Conservation (phyloP, 805 yeast genomes). For the Hanseniaspora jakobsenii region DNA sequence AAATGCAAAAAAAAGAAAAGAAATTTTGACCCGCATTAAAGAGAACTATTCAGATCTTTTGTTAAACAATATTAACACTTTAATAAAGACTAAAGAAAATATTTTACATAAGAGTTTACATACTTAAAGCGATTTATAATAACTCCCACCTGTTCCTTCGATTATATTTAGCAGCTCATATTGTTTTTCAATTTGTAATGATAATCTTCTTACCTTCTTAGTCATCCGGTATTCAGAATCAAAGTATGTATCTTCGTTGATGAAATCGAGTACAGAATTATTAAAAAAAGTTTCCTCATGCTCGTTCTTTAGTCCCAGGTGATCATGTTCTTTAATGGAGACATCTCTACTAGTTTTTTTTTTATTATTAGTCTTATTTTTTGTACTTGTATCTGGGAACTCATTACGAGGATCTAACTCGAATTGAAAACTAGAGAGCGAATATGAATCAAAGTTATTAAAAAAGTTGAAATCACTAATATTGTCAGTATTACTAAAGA, state of each 20-base stretch:
- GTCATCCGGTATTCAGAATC: not conserved
- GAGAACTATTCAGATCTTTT: not conserved
- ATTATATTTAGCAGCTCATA: conserved; percentile 2
- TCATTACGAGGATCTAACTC: too few relatives aligned
- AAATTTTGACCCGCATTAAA: not conserved
- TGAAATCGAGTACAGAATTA: conserved; percentile 1
- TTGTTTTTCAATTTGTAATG: not conserved
- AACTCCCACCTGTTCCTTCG: not conserved
- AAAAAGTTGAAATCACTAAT: too few relatives aligned
- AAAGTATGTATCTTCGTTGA: not conserved
- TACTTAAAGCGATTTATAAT: not conserved
- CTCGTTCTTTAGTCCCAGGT: too few relatives aligned
- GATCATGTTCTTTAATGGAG: too few relatives aligned
- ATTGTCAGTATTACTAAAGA: too few relatives aligned
- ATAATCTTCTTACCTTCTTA: not conserved
- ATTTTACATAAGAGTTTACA: not conserved
- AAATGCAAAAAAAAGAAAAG: conserved; percentile 2
- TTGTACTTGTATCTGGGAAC: too few relatives aligned
- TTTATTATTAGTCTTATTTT: too few relatives aligned
- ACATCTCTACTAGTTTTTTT: too few relatives aligned
- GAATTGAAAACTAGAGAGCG: too few relatives aligned
- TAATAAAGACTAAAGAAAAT: conserved; percentile 1
- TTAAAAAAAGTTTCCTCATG: not conserved
- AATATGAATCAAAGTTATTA: too few relatives aligned
- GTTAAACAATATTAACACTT: not conserved